Conservation (phyloP, 305 asterid species). For the Stenogyne calaminthoides region DNA sequence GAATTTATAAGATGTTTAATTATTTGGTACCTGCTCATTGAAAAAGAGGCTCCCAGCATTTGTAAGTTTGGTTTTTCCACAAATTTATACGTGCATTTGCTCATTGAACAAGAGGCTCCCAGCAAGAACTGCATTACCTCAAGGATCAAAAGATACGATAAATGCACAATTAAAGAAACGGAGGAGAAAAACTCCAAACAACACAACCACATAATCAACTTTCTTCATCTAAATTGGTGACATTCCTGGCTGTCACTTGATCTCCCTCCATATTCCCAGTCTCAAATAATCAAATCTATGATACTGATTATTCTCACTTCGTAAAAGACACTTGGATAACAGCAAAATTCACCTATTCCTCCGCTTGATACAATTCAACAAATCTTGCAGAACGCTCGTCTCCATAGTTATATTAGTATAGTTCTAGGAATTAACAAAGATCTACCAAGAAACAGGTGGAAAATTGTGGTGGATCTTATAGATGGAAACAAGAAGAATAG, state of each 20-base stretch:
- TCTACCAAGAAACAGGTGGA: no score
- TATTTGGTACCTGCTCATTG: no score
- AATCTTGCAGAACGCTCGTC: no score
- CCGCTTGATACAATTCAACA: no score
- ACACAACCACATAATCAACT: neutral
- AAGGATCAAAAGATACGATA: neutral
- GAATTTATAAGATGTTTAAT: no score
- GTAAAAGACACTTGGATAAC: neutral
- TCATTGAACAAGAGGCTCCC: no score
- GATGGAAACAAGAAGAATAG: no score
- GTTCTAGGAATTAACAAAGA: no score
- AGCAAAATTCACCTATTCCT: no score
- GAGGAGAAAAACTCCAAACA: neutral
- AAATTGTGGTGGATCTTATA: no score
- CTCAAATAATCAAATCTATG: neutral
- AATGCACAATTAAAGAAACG: neutral
- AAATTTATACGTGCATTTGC: neutral
- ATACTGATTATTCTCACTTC: neutral
- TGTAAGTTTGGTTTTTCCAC: neutral
- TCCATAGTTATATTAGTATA: no score
- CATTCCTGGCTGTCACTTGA: neutral
- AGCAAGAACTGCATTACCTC: neutral
- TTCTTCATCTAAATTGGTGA: neutral
- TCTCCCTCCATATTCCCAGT: neutral
- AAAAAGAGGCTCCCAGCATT: neutral